A percentile compares a stretch with the other conserved stretches of the same genome.
These are phyloP conservation scores for Aschersonia sp. DNA, from an alignment of 2,329 filamentous ascomycete species.

Conservation along the genomic window DNA sequence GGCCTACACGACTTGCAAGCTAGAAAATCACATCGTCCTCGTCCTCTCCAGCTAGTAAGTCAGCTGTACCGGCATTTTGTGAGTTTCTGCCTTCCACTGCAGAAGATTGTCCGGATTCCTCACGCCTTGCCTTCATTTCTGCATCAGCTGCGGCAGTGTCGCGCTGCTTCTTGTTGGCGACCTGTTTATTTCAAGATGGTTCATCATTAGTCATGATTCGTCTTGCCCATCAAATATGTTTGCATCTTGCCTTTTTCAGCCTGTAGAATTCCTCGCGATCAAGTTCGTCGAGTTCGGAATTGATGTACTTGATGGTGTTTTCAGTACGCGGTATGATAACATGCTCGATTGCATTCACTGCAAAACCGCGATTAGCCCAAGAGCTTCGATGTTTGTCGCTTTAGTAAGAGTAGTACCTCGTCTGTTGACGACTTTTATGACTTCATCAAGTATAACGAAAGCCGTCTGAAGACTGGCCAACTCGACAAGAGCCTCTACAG, in stretches of 20 bases:
- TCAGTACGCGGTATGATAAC: slow-evolving; percentile 97
- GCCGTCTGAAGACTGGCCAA: slow-evolving; percentile 91
- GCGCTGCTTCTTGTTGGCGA: slow-evolving; percentile 71
- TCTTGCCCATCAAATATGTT: background rate
- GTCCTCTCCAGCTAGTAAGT: slow-evolving; percentile 62
- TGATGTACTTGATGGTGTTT: slow-evolving; percentile 99
- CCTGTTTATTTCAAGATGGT: slow-evolving; percentile 19
- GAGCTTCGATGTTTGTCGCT: slow-evolving; percentile 3
- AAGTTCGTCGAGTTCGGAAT: slow-evolving; percentile 92
- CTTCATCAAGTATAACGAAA: slow-evolving; percentile 94
- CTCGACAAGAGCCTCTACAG: slow-evolving; percentile 91
- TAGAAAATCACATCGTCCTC: slow-evolving; percentile 82
- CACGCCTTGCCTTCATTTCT: slow-evolving; percentile 61
- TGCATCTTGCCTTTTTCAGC: slow-evolving; percentile 57
- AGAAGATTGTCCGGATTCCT: slow-evolving; percentile 21
- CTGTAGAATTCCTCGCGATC: slow-evolving; percentile 98
- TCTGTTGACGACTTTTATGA: slow-evolving; percentile 97
- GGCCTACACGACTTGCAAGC: background rate
- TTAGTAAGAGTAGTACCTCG: slow-evolving; percentile 46
- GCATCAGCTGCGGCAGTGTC: slow-evolving; percentile 59
- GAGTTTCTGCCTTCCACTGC: slow-evolving; percentile 20
- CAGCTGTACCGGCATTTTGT: slow-evolving; percentile 29
- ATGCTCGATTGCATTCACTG: slow-evolving; percentile 90
- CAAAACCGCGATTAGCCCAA: background rate
- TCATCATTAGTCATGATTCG: too few species aligned